Percentiles rank a stretch among this genome's conserved stretches.
These are phyloP conservation scores for Trypanosoma theileri DNA, from an alignment of 208 protist genomes.

Conservation along the genomic window DNA sequence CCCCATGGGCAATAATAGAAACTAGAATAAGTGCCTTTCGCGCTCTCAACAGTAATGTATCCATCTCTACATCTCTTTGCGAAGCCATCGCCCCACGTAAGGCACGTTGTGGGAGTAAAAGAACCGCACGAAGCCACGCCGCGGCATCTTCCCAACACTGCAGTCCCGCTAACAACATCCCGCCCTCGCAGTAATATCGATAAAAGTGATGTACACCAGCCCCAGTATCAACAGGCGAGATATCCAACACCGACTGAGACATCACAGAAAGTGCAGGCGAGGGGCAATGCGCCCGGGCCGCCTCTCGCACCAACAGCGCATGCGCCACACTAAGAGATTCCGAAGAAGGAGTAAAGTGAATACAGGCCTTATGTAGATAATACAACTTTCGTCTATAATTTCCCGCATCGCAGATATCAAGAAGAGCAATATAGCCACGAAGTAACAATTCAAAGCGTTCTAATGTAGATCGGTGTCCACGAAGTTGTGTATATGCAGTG, in stretches of 20 bases:
- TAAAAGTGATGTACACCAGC: conserved; percentile 42
- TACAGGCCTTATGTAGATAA: conserved; percentile 25
- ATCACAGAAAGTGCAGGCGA: conserved; percentile 42
- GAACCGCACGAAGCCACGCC: conserved; percentile 24
- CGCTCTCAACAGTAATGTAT: conserved; percentile 13
- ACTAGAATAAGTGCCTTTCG: conserved; percentile 31
- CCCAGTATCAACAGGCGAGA: conserved; percentile 34
- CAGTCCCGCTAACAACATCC: conserved; percentile 33
- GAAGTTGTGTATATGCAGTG: conserved; percentile 21
- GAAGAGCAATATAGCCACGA: conserved; percentile 40
- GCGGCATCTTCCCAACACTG: conserved; percentile 42
- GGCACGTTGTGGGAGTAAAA: not conserved
- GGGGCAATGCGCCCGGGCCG: conserved; percentile 13
- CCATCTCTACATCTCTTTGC: not conserved
- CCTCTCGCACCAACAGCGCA: conserved; percentile 36
- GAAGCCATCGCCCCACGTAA: not conserved
- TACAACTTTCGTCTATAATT: conserved; percentile 23
- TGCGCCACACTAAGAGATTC: conserved; percentile 41
- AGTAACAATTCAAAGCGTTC: conserved; percentile 45
- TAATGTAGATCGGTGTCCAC: conserved; percentile 32
- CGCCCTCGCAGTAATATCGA: conserved; percentile 49
- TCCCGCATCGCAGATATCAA: not conserved
- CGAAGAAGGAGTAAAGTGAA: conserved; percentile 8
- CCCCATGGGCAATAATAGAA: conserved; percentile 24
- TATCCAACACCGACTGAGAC: conserved; percentile 33